phyloP scores from a whole-genome alignment of 2,329 filamentous ascomycete genomes.

The Aureobasidium subglaciale region DNA sequence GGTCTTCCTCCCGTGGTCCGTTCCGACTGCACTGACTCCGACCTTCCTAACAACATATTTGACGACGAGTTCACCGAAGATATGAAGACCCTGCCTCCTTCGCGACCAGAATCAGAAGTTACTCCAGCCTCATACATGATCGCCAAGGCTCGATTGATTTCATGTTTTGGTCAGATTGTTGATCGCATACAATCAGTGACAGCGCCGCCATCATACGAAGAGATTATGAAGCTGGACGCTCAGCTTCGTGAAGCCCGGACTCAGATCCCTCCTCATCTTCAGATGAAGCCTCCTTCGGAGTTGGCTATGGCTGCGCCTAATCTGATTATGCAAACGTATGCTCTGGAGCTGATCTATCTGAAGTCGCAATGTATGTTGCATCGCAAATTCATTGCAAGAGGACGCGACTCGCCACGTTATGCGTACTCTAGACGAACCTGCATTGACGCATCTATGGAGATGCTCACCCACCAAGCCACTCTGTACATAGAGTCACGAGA shows the following conservation, averaged over 20 bases:
- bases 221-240: slow-evolving; percentile 53
- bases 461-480: slow-evolving; percentile 69
- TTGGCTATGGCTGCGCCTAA: slow-evolving; percentile 40
- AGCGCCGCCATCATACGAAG: slow-evolving; percentile 54
- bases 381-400: slow-evolving; percentile 73
- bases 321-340: slow-evolving; percentile 73
- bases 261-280: slow-evolving; percentile 71
- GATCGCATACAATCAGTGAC: slow-evolving; percentile 56
- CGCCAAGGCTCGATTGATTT: slow-evolving; percentile 60
- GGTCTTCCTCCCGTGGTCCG: slow-evolving; percentile 60
- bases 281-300: slow-evolving; percentile 37
- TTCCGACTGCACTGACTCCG: slow-evolving; percentile 66
- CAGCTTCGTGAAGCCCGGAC: slow-evolving; percentile 52
- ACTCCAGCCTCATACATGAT: slow-evolving; percentile 77
- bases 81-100: slow-evolving; percentile 59
- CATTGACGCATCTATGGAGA: slow-evolving; percentile 77
- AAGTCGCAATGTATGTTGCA: slow-evolving; percentile 87
- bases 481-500: slow-evolving; percentile 68
- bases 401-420: slow-evolving; percentile 72
- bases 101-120: slow-evolving; percentile 60
- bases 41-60: slow-evolving; percentile 69
- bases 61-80: slow-evolving; percentile 71
- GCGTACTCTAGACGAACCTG: slow-evolving; percentile 75
- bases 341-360: slow-evolving; percentile 76
- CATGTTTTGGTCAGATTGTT: slow-evolving; percentile 64